A percentile compares a stretch with the other conserved stretches of the same genome.
Conservation (phyloP, 371 early-diverging fungal species). For the Mortierella sp. region DNA sequence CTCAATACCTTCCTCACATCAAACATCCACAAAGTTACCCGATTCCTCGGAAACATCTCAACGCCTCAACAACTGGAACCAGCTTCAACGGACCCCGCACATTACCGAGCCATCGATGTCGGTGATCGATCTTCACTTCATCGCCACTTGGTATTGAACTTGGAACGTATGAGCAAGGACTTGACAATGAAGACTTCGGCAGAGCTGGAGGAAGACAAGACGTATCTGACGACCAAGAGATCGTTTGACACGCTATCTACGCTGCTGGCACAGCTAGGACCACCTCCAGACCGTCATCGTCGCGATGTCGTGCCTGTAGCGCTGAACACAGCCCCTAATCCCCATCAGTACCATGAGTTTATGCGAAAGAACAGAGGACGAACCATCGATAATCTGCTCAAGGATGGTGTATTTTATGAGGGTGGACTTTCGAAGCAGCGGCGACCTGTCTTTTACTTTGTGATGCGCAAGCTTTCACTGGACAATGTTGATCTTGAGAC, state of each 20-base stretch:
- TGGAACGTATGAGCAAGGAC: constrained; percentile 79
- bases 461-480: constrained; percentile 80
- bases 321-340: constrained; percentile 63
- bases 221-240: constrained; percentile 59
- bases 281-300: constrained; percentile 73
- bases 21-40: constrained; percentile 77
- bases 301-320: constrained; percentile 65
- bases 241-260: constrained; percentile 83
- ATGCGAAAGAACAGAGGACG: constrained; percentile 82
- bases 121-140: constrained; percentile 73
- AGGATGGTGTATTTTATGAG: constrained; percentile 83
- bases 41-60: constrained; percentile 73
- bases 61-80: constrained; percentile 48
- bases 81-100: constrained; percentile 53
- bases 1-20: constrained; percentile 86
- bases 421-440: constrained; percentile 83
- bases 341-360: constrained; percentile 82
- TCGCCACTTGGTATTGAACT: constrained; percentile 75
- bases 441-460: constrained; percentile 87
- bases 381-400: constrained; percentile 71
- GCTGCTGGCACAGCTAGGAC: constrained; percentile 87
- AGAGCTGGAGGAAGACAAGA: constrained; percentile 55
- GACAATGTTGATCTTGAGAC: constrained; percentile 89
- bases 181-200: constrained; percentile 61
- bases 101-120: constrained; percentile 67